A percentile compares a stretch with the other conserved stretches of the same genome.
phyloP scores from a whole-genome alignment of 2,329 filamentous ascomycete genomes.

The Dothistroma pini region DNA sequence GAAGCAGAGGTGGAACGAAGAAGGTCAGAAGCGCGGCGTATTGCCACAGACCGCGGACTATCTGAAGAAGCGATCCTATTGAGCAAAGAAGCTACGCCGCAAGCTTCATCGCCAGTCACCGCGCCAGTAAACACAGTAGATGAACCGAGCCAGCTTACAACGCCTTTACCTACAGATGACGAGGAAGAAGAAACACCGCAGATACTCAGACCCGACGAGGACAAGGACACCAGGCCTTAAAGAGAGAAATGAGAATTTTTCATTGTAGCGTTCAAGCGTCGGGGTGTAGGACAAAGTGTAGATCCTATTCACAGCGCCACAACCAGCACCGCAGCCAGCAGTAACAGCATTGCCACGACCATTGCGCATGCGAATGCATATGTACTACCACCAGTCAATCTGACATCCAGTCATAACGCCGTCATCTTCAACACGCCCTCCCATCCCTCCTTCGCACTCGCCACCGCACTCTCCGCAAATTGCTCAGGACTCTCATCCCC shows the following conservation, averaged over 20 bases:
- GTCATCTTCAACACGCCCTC: slow-evolving; percentile 28
- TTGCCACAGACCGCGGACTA: slow-evolving; percentile 55
- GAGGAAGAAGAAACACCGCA: slow-evolving; percentile 20
- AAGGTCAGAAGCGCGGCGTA: slow-evolving; percentile 52
- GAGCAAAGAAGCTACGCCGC: slow-evolving; percentile 28
- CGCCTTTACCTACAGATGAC: slow-evolving; percentile 26
- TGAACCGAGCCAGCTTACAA: slow-evolving; percentile 26
- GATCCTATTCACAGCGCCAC: neutral
- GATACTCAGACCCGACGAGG: slow-evolving; percentile 1
- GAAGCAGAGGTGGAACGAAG: slow-evolving; percentile 53
- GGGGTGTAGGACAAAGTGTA: slow-evolving; percentile 3
- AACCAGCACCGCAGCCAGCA: neutral
- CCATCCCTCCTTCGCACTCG: slow-evolving; percentile 30
- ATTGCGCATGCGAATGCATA: neutral
- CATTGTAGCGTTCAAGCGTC: slow-evolving; percentile 10
- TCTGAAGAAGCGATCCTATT: slow-evolving; percentile 17
- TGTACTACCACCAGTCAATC: neutral
- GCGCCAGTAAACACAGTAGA: slow-evolving; percentile 4
- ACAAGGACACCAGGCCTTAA: slow-evolving; percentile 6
- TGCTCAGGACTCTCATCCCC: slow-evolving; percentile 13
- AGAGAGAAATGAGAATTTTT: neutral
- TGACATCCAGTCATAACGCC: slow-evolving; percentile 5
- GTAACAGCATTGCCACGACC: neutral
- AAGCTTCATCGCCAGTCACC: slow-evolving; percentile 1
- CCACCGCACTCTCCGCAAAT: slow-evolving; percentile 24